Percentiles rank a stretch among this genome's conserved stretches.
Evolutionary conservation across 2,329 filamentous ascomycete genomes (phyloP).

Genomic region (Pestalotiopsis sp.): DNA sequence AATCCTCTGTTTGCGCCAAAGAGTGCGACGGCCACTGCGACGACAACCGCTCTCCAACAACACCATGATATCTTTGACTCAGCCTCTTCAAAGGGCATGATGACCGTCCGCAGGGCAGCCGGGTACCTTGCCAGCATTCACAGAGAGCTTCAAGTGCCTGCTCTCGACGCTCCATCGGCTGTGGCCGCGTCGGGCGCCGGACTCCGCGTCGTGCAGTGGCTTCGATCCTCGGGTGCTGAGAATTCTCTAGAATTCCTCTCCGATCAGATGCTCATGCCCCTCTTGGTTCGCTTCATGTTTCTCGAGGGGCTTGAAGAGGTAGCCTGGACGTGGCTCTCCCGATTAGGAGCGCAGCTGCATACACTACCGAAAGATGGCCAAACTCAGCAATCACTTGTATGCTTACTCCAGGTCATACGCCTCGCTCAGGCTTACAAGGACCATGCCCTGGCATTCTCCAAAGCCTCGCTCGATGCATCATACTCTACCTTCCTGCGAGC

Average conservation of each 20-base stretch:
- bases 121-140: conserved; percentile 53
- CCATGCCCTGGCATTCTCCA: conserved; percentile 15
- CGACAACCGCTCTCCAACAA: conserved; percentile 27
- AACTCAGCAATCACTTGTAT: conserved; percentile 27
- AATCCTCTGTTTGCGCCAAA: conserved; percentile 54
- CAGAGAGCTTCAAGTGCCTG: conserved; percentile 37
- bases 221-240: conserved; percentile 50
- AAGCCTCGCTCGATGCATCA: conserved; percentile 44
- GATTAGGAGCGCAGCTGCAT: conserved; percentile 28
- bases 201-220: conserved; percentile 52
- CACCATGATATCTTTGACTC: conserved; percentile 57
- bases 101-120: conserved; percentile 53
- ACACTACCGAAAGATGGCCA: conserved; percentile 13
- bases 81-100: conserved; percentile 55
- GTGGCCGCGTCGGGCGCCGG: conserved; percentile 46
- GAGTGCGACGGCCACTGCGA: not conserved
- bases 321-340: conserved; percentile 53
- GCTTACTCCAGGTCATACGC: conserved; percentile 40
- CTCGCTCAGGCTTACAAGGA: conserved; percentile 31
- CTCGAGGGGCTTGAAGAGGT: conserved; percentile 52
- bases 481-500: conserved; percentile 50
- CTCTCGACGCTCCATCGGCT: conserved; percentile 30
- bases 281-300: conserved; percentile 50
- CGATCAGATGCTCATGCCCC: conserved; percentile 35
- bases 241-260: conserved; percentile 45